Percentiles rank a stretch among this genome's conserved stretches.
These are phyloP conservation scores for Fraxinus sp. DNA, from an alignment of 305 asterid species.

Conservation along the genomic window DNA sequence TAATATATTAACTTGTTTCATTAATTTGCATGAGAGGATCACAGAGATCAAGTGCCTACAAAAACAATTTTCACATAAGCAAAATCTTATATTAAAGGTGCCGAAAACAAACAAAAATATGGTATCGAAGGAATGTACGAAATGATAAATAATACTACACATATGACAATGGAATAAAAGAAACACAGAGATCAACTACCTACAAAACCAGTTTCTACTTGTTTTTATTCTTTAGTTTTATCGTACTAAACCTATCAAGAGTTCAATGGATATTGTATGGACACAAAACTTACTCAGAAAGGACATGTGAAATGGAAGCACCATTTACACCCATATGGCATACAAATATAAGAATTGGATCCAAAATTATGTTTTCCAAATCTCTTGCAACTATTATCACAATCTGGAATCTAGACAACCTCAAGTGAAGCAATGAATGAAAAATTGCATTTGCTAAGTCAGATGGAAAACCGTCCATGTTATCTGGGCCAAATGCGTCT, in stretches of 20 bases:
- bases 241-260: not conserved
- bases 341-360: slow-evolving; percentile 73
- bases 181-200: no score
- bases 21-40: slow-evolving; percentile 19
- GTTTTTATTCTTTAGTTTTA: not conserved
- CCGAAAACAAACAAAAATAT: no score
- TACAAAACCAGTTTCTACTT: slow-evolving; percentile 1
- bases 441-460: no score
- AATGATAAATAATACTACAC: not conserved
- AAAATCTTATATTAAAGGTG: not conserved
- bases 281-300: slow-evolving; percentile 64
- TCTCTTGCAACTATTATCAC: slow-evolving; percentile 65
- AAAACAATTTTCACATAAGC: not conserved
- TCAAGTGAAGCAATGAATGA: not conserved
- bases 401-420: not conserved
- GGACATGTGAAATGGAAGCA: slow-evolving; percentile 76
- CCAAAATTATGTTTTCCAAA: slow-evolving; percentile 63
- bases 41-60: slow-evolving; percentile 29
- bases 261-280: not conserved
- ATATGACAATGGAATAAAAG: no score
- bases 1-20: slow-evolving; percentile 29
- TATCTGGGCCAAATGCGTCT: no score
- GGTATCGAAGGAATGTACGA: not conserved
- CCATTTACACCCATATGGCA: slow-evolving; percentile 73
- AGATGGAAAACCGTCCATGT: no score